Conservation (phyloP, 805 yeast species). For the Nakazawaea populi region DNA sequence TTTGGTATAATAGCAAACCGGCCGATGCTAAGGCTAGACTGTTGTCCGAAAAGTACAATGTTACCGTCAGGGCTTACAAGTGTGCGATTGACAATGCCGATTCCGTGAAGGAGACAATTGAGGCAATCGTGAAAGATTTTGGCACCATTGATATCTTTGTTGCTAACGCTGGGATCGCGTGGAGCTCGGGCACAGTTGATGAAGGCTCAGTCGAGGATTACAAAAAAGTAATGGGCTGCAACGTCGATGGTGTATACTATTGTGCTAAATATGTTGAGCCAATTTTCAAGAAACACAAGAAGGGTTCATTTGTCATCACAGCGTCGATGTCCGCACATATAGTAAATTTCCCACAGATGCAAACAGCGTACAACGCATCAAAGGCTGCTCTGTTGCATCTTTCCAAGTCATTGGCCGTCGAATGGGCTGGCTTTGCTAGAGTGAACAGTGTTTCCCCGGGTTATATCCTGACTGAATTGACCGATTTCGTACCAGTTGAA, state of each 20-base stretch:
- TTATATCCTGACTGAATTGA: slow-evolving; percentile 71
- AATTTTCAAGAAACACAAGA: slow-evolving; percentile 65
- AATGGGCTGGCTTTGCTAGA: slow-evolving; percentile 87
- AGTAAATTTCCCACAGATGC: slow-evolving; percentile 81
- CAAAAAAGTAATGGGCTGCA: slow-evolving; percentile 67
- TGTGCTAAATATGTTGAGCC: slow-evolving; percentile 71
- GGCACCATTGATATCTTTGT: slow-evolving; percentile 79
- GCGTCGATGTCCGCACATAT: slow-evolving; percentile 89
- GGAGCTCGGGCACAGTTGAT: slow-evolving; percentile 63
- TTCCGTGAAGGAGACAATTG: slow-evolving; percentile 43
- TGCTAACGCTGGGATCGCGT: slow-evolving; percentile 86
- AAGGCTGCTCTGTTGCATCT: slow-evolving; percentile 81
- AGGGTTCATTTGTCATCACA: slow-evolving; percentile 77
- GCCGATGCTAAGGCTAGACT: slow-evolving; percentile 58
- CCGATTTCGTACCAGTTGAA: slow-evolving; percentile 39
- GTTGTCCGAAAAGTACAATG: slow-evolving; percentile 52
- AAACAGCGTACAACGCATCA: slow-evolving; percentile 80
- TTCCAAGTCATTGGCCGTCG: slow-evolving; percentile 74
- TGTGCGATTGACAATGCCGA: slow-evolving; percentile 47
- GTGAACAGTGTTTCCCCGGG: slow-evolving; percentile 83
- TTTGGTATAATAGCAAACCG: slow-evolving; percentile 59
- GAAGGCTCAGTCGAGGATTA: slow-evolving; percentile 53
- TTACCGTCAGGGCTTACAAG: slow-evolving; percentile 58
- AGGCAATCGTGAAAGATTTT: slow-evolving; percentile 56
- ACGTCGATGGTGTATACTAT: slow-evolving; percentile 75